A percentile compares a stretch with the other conserved stretches of the same genome.
These are phyloP conservation scores for Aspergillus floridensis DNA, from an alignment of 2,329 filamentous ascomycete species.

Conservation along the genomic window DNA sequence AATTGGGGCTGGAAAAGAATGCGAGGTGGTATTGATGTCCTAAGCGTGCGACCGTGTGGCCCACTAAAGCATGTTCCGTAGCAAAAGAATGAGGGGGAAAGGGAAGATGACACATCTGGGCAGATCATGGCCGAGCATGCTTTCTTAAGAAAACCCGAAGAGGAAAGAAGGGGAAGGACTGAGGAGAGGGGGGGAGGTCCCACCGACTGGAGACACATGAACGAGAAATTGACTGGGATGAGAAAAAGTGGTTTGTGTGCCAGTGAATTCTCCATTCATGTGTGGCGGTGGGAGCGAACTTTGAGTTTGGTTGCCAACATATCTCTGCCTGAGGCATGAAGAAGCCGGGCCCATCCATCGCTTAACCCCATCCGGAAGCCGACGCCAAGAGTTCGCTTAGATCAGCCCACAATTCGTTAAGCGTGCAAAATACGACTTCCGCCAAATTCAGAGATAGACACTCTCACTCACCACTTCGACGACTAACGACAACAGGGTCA, in stretches of 20 bases:
- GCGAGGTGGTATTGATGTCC: not conserved
- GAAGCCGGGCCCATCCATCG: not conserved
- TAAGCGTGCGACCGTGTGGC: not conserved
- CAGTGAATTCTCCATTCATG: not conserved
- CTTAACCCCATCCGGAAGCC: slow-evolving; percentile 10
- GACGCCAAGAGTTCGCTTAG: slow-evolving; percentile 34
- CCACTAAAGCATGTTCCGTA: not conserved
- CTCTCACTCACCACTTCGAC: slow-evolving; percentile 44
- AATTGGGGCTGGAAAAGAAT: not conserved
- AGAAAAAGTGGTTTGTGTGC: not conserved
- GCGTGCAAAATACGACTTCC: slow-evolving; percentile 39
- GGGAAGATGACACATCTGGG: not conserved
- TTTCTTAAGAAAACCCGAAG: not conserved
- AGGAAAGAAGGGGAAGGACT: not conserved
- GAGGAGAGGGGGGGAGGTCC: not conserved
- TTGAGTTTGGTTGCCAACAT: not conserved
- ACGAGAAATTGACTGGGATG: too few species aligned
- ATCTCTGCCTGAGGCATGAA: slow-evolving; percentile 14
- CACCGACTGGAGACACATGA: not conserved
- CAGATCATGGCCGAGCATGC: not conserved
- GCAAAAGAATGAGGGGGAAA: not conserved
- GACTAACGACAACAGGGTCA: slow-evolving; percentile 50
- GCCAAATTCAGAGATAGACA: slow-evolving; percentile 39
- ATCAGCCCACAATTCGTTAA: slow-evolving; percentile 44
- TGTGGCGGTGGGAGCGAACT: not conserved